Base-by-base conservation (phyloP, 805 yeast species). In the Ogataea thermomethanolica region DNA sequence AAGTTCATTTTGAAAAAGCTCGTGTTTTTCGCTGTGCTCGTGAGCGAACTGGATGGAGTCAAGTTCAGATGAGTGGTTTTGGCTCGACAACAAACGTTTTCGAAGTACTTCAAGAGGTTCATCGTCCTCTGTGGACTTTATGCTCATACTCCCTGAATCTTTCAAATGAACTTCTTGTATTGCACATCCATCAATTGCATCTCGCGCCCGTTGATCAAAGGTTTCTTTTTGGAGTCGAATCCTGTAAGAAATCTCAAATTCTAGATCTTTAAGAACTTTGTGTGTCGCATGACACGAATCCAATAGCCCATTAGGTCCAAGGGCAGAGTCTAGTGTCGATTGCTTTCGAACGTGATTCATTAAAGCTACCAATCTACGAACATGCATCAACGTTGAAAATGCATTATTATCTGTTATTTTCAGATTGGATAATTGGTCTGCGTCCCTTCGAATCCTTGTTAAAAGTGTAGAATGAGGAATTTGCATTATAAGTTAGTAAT, bases 1-100 rank as follows among this genome's bases (percentile, higher is more conserved):
- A 11, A 61, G 39, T 10, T 61, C 66, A 28, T 59, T 50, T 39
- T 63, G 67, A 29, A 62, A 43, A 2, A 55, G 46, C 30, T 63
- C 66, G 41, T 61, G 65, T 29, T 60, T 52, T 14, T 46, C 43
- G 30, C 61, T 63, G 25, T 58, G 56, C 9, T 42, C 35, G 28
- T 59, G 59, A 1, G 45, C 38, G 1, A 55, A 28, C 25, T 49
- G 49, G 4, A 58, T 33, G 6, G 54, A 34, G 41, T 63, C 66
- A 15, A 61, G 48, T 38, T 59, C 55, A 1, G 59, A 49, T 17
- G 55, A 43, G 11, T 39, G 13, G 13, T 44, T 34, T 7, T 33
- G 39, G 1, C 59, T 51, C 3, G 56, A 45, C n/a, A 63, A 26
- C 9, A 63, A 47, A 24, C 66, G 50, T 29, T 54, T 48, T 29